Evolutionary conservation across 768 basidiomycete genomes (phyloP).

Genomic region (Russula lepida): DNA sequence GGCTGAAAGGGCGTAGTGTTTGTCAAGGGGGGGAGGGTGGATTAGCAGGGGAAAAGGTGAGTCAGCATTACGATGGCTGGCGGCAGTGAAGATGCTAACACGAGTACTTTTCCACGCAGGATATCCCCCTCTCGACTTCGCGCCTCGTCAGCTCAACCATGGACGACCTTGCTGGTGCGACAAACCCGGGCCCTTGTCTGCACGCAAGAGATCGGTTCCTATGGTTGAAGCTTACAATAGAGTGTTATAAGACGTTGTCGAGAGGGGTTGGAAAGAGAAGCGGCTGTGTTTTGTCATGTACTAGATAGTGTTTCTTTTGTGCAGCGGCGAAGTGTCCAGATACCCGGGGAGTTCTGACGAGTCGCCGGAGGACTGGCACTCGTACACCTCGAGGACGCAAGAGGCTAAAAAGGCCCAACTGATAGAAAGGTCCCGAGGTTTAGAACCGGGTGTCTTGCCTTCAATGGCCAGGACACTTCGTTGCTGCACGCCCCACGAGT

Average conservation of each 20-base stretch:
- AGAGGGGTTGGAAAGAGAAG: background rate
- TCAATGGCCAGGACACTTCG: constrained; percentile 11
- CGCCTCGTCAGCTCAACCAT: background rate
- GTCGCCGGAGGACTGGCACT: constrained; percentile 12
- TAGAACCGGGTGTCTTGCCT: constrained; percentile 14
- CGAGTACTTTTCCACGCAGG: background rate
- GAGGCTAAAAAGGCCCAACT: constrained; percentile 3
- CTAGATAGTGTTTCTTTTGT: background rate
- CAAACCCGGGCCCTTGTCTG: background rate
- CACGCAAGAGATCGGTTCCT: background rate
- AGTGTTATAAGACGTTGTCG: background rate
- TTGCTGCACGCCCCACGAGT: constrained; percentile 7
- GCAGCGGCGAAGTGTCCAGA: constrained; percentile 5
- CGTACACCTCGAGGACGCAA: constrained; percentile 12
- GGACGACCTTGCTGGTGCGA: background rate
- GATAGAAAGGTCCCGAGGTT: constrained; percentile 11
- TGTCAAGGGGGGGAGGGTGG: background rate
- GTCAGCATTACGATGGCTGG: too few species aligned
- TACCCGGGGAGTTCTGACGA: constrained; percentile 17
- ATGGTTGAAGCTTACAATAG: background rate
- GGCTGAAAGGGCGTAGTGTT: background rate
- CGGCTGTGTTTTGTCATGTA: background rate
- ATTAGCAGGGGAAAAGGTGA: background rate
- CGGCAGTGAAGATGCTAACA: background rate
- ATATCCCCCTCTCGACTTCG: background rate